Base-by-base conservation (phyloP, 106 monocot genomes). In the Phalaenopsis aphrodite region DNA sequence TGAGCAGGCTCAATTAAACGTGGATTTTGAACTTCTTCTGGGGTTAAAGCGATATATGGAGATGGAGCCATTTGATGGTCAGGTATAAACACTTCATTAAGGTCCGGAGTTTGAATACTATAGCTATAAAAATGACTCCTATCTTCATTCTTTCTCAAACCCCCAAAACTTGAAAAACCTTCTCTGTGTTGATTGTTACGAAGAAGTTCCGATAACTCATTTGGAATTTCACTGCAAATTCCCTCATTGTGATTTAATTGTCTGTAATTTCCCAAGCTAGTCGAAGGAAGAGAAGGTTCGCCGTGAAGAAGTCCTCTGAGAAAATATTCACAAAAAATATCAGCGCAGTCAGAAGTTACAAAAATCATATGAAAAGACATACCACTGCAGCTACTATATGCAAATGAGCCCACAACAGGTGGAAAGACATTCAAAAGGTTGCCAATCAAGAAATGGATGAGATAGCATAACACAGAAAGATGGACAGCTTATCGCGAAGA, bases 81-180 rank as follows among this genome's bases (percentile, higher is more conserved):
- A 78, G 85, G 77, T 56, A 82, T 83, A 72, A 91, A 84, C 55
- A 86, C 79, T 85, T 89, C 89, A 83, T 93, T 93, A 10, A 91
- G 85, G 77, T 93, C 88, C 71, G 93, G 93, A 19, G 92, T 92
- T 56, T 87, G 87, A 57, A 86, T 85, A 65, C 87, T 90, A 82
- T 86, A 88, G 1, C 82, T 81, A 69, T 83, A 81, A 67, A 68
- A 80, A 49, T 80, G 79, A 74, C 82, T 80, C 79, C 85, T 47
- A 12, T 73, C 81, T 72, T 78, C 79, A 78, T 47, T 78, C 61
- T 19, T 79, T 79, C 79, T 69, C 4, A 80, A 16, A 84, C 87
- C 68, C 45, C 72, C 78, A 21, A 58, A 67, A 58, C 74, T 42
- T 77, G 76, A 66, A 48, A 68, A 21, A 37, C 41, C 39, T 78